Evolutionary conservation across 2,329 filamentous ascomycete genomes (phyloP), one percentile per base, ranked within the genome.

Genomic region (Aspergillus neotritici): DNA sequence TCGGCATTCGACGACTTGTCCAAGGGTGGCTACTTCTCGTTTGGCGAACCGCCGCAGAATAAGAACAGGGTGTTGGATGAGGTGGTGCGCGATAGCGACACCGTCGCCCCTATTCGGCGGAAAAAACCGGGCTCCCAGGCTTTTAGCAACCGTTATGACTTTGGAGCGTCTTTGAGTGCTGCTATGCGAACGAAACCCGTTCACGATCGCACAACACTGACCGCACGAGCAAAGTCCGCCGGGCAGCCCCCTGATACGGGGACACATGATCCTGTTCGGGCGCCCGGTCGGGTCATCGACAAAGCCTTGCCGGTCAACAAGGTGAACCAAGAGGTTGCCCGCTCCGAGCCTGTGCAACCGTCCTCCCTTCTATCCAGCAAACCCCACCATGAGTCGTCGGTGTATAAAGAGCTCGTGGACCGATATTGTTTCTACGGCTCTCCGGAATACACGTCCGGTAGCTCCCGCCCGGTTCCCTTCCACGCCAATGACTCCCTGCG

Each of bases 371-470:
- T 77, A 11, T 73, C 76, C 31, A 77, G 79, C 59, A 81, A 84
- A 60, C 82, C 83, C 34, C 76, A 79, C 60, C 83, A 95, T 53
- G 80, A 90, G 48, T 94, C 89, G 52, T 83, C 87, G 48, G 90
- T 91, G 47, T 97, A 98, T 67, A 87, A 94, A 70, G 93, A 98
- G 71, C 79, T 98, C 53, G 86, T 98, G 68, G 90, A 94, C 75
- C 96, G 94, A 75, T 98, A 95, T 77, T 98, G 93, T 78, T 98
- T 97, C 81, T 77, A 72, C 65, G 75, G 75, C 44, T 75, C 73
- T 41, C 62, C 67, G 30, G 72, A 71, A 57, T 61, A 58, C 32
- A 64, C 67, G 13, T 36, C 40, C 9, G 44, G 43, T 4, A 32
- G 30, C 9, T 38, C 34, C 28, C 37, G 31, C 14, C 32, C 42